Evolutionary conservation across 2,329 filamentous ascomycete genomes (phyloP), one percentile per base, ranked within the genome.

Genomic region (Penicillium sp.): DNA sequence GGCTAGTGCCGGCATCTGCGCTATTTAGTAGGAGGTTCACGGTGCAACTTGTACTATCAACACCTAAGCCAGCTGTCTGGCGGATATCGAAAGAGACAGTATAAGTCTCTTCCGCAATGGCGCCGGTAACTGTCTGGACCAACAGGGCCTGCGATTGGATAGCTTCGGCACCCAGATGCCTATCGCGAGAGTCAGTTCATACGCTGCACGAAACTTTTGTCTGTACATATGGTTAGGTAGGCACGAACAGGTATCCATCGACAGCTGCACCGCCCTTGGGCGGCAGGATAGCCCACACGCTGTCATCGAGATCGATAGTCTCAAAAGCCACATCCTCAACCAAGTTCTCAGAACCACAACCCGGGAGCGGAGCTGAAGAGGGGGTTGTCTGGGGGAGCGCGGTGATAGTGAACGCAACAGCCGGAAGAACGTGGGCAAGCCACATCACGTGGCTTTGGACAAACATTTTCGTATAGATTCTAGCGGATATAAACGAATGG

Each of bases 401-500:
- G 16, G 46, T 50, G 4, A 54, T 45, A 10, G 39, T 54, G 16
- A 50, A 38, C 1, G 32, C 52, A 44, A 34, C 52, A 18, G 52
- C 52, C 1, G 46, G 45, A 27, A 54, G n/a, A 31, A 37, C 10
- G 15, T 45, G 51, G 45, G 18, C 46, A 44, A 50, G 51, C 51
- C 51, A 54, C 52, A 54, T 23, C 8, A 50, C 31, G 12, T 34
- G 34, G 15, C 32, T 29, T 32, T 23, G 46, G 7, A 16, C 16
- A 23, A 38, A 45, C 46, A 50, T 45, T 15, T 29, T 46, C 45
- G 18, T 38, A 47, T 47, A 32, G 18, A 39, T 34, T 18, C n/a
- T 42, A 47, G 15, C 18, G n/a, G 23, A 21, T 37, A 9, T 25
- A 45, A 39, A 50, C 52, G 46, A 54, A 50, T 50, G 52, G 52